Evolutionary conservation across 2,329 filamentous ascomycete species (phyloP).

Genomic region (Cercospora sojina): DNA sequence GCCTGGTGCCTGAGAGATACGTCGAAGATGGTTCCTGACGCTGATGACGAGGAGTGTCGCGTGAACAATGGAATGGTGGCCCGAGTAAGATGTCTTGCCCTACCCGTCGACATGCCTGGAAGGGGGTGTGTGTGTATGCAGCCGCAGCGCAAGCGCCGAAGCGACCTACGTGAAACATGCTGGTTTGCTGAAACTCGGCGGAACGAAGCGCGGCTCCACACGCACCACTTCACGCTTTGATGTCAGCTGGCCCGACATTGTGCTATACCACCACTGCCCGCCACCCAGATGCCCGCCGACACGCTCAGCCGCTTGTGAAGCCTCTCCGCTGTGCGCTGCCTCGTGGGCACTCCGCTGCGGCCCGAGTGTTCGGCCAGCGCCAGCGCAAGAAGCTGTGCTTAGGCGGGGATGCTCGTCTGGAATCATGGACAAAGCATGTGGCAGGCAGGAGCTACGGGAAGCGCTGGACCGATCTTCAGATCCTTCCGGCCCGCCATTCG

Average conservation of each 20-base stretch:
- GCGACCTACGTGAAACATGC: not conserved
- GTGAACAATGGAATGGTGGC: not conserved
- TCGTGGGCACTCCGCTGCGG: conserved; percentile 7
- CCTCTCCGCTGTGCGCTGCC: conserved; percentile 4
- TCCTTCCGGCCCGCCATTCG: conserved; percentile 4
- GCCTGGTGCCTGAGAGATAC: conserved; percentile 2
- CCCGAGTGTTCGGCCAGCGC: conserved; percentile 1
- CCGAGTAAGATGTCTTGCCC: not conserved
- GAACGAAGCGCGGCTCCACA: conserved; percentile 17
- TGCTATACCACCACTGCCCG: conserved; percentile 6
- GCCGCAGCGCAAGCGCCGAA: not conserved
- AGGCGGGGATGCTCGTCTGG: conserved; percentile 2
- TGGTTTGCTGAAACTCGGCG: conserved; percentile 3
- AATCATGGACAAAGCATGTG: conserved; percentile 15
- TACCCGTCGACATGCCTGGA: not conserved
- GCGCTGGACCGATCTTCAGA: conserved; percentile 1
- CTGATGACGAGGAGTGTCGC: not conserved
- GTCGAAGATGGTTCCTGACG: not conserved
- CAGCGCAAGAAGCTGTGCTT: conserved; percentile 1
- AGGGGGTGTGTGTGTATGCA: not conserved
- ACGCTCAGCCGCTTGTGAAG: conserved; percentile 7
- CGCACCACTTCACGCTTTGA: conserved; percentile 18
- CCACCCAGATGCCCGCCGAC: not conserved
- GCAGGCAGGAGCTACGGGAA: conserved; percentile 16
- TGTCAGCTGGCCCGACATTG: conserved; percentile 18